Percentiles rank a stretch among this genome's conserved stretches.
Conservation (phyloP, 2,329 filamentous ascomycete species). For the Amylocarpus encephaloides region DNA sequence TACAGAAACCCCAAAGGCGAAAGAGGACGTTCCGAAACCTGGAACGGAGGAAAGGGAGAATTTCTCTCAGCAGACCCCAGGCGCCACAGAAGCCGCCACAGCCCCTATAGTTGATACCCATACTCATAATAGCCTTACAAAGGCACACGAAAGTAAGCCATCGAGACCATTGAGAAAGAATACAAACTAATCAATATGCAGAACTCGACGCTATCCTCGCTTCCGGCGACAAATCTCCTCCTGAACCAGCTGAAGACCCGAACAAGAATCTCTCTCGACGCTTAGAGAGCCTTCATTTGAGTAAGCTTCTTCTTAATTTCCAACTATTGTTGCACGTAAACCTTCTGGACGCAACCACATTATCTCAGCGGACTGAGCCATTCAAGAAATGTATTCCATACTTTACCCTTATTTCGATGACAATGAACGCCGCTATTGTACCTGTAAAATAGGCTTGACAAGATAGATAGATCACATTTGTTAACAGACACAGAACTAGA, state of each 20-base stretch:
- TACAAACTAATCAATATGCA: neutral
- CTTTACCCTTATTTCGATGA: too few species aligned
- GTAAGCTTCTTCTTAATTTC: neutral
- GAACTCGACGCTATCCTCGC: neutral
- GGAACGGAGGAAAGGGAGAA: neutral
- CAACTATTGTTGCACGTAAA: too few species aligned
- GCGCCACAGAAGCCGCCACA: neutral
- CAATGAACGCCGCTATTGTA: too few species aligned
- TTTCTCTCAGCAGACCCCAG: neutral
- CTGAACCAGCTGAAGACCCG: neutral
- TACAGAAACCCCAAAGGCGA: neutral
- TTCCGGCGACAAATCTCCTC: neutral
- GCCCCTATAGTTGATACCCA: neutral
- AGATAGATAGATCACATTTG: neutral
- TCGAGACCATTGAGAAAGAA: neutral
- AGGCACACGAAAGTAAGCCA: conserved; percentile 4
- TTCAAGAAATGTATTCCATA: too few species aligned
- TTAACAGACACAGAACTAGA: conserved; percentile 7
- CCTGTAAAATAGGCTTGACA: neutral
- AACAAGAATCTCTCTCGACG: neutral
- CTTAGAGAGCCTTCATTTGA: neutral
- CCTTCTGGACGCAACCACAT: too few species aligned
- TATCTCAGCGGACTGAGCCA: too few species aligned
- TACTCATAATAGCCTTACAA: conserved; percentile 3
- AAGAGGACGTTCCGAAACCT: neutral